phyloP scores from a whole-genome alignment of 495 filamentous ascomycete species.

The Aspergillus olivimuriae region DNA sequence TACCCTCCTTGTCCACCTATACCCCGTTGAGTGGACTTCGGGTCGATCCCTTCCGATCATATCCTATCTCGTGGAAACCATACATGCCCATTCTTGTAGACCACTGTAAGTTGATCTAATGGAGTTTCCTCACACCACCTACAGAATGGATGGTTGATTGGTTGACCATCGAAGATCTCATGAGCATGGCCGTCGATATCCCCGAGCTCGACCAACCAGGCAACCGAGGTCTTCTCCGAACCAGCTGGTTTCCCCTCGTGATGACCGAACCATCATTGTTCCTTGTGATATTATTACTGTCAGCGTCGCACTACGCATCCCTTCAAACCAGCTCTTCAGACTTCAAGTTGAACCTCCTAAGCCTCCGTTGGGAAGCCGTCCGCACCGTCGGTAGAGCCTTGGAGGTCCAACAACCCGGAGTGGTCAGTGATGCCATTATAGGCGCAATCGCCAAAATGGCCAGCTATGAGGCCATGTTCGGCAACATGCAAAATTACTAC shows the following conservation, averaged over 20 bases:
- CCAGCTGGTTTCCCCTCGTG: constrained; percentile 40
- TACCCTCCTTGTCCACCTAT: constrained; percentile 1
- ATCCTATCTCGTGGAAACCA: constrained; percentile 22
- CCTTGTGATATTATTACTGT: constrained; percentile 36
- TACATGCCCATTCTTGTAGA: constrained; percentile 27
- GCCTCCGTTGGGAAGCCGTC: constrained; percentile 30
- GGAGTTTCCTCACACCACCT: not conserved
- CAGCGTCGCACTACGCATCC: constrained; percentile 34
- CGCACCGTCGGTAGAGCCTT: constrained; percentile 27
- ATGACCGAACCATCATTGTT: constrained; percentile 38
- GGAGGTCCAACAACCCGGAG: constrained; percentile 6
- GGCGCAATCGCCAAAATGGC: constrained; percentile 45
- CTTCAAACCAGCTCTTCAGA: constrained; percentile 9
- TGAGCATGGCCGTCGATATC: constrained; percentile 39
- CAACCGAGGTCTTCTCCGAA: constrained; percentile 30
- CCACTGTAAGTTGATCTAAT: constrained; percentile 26
- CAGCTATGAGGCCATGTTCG: constrained; percentile 43
- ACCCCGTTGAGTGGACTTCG: constrained; percentile 27
- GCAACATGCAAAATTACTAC: constrained; percentile 22
- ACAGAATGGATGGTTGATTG: not conserved
- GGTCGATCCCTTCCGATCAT: constrained; percentile 33
- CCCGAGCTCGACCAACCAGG: constrained; percentile 37
- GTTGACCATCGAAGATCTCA: constrained; percentile 27
- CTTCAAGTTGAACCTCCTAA: constrained; percentile 23
- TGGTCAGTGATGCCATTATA: constrained; percentile 27